phyloP scores from a whole-genome alignment of 2,329 filamentous ascomycete species.

The Tolypocladium ophioglossoides region DNA sequence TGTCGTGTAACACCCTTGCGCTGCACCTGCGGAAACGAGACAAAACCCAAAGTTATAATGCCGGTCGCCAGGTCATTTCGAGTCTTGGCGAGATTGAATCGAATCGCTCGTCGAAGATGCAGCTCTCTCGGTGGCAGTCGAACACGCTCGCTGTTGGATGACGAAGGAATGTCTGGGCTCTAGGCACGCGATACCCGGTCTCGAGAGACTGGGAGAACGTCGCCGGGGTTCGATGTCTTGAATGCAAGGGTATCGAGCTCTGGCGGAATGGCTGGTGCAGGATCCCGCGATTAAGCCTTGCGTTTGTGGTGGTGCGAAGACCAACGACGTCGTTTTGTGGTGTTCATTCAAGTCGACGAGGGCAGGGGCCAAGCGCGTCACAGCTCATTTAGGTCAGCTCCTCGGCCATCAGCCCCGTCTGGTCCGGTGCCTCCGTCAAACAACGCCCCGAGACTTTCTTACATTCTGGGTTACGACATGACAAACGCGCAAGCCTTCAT shows the following conservation, averaged over 20 bases:
- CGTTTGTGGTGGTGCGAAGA: neutral
- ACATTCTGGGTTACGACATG: neutral
- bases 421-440: neutral
- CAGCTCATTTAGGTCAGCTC: neutral
- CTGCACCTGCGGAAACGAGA: neutral
- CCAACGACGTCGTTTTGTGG: neutral
- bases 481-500: neutral
- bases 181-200: neutral
- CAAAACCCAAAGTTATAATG: neutral
- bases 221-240: neutral
- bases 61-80: neutral
- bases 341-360: neutral
- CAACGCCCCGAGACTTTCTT: neutral
- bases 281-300: neutral
- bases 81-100: too few species aligned
- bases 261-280: neutral
- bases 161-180: neutral
- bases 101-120: neutral
- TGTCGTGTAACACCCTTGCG: constrained; percentile 13
- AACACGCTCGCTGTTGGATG: neutral
- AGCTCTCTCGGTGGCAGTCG: neutral
- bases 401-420: neutral
- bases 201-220: neutral
- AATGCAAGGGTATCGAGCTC: neutral
- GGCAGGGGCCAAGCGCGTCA: neutral